These are phyloP conservation scores for Larix kaempferi DNA, from an alignment of 75 land plant genomes.

Conservation along the genomic window DNA sequence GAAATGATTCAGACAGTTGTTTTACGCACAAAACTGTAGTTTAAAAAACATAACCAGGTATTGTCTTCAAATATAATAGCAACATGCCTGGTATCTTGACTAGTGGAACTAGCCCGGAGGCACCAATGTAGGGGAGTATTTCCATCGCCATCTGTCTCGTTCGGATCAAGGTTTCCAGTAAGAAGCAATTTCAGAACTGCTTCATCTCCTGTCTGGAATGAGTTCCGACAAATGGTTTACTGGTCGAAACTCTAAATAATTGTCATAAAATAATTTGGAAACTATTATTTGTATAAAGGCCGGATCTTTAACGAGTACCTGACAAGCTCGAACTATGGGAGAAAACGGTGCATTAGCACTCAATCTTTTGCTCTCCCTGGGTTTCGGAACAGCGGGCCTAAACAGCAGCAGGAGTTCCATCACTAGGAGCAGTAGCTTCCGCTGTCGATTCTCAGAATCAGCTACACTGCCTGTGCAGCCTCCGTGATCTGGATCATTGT, in stretches of 20 bases:
- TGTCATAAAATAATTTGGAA: neutral
- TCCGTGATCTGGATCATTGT: too few species aligned
- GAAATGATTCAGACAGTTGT: too few species aligned
- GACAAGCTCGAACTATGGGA: constrained; percentile 43
- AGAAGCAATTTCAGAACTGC: constrained; percentile 25
- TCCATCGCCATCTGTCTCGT: constrained; percentile 55
- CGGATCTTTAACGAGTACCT: constrained; percentile 8
- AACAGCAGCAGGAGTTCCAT: constrained; percentile 37
- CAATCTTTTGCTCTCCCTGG: constrained; percentile 12
- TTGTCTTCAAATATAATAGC: neutral
- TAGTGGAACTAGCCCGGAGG: constrained; percentile 11
- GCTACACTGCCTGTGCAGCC: neutral
- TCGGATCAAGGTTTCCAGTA: constrained; percentile 12
- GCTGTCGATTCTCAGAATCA: neutral
- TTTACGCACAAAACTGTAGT: too few species aligned
- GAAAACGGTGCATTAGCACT: constrained; percentile 6
- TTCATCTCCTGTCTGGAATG: constrained; percentile 34
- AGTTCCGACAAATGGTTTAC: too few species aligned
- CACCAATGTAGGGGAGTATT: constrained; percentile 71
- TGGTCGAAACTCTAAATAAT: too few species aligned
- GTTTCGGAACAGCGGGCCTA: neutral
- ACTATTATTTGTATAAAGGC: too few species aligned
- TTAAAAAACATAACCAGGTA: too few species aligned
- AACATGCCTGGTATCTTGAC: constrained; percentile 14
- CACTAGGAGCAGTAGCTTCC: constrained; percentile 22